Evolutionary conservation across 2,329 filamentous ascomycete genomes (phyloP).

Genomic region (Ophiostoma sp.): DNA sequence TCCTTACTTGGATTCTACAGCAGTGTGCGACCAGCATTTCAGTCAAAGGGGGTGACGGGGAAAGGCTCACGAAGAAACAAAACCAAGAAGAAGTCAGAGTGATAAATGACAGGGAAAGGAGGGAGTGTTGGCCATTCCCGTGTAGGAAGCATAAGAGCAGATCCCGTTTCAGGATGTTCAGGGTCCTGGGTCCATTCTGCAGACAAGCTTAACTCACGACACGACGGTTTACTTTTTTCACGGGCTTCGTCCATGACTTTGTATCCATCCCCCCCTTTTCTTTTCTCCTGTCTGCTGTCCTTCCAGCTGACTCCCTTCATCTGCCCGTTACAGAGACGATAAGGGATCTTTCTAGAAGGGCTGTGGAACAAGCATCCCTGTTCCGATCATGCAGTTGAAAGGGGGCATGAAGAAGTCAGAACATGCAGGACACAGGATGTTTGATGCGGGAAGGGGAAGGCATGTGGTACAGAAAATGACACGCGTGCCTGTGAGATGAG

Average conservation of each 20-base stretch:
- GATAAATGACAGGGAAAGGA: not conserved
- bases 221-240: too few relatives aligned
- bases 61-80: too few relatives aligned
- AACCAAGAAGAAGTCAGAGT: not conserved
- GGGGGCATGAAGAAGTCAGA: not conserved
- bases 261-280: not conserved
- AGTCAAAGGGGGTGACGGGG: too few relatives aligned
- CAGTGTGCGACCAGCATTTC: too few relatives aligned
- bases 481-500: not conserved
- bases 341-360: constrained; percentile 21
- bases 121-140: not conserved
- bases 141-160: constrained; percentile 4
- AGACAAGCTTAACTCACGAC: too few relatives aligned
- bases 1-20: too few relatives aligned
- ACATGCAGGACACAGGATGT: not conserved
- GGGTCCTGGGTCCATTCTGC: not conserved
- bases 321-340: constrained; percentile 5
- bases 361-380: constrained; percentile 19
- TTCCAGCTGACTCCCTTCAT: not conserved
- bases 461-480: not conserved
- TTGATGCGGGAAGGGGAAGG: not conserved
- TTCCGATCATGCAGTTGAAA: constrained; percentile 19
- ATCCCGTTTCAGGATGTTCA: constrained; percentile 19
- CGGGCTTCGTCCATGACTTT: not conserved
- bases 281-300: not conserved